Evolutionary conservation across 1,139 yeast genomes (phyloP), one percentile per base, ranked within the genome.

Genomic region (Scheffersomyces titani): DNA sequence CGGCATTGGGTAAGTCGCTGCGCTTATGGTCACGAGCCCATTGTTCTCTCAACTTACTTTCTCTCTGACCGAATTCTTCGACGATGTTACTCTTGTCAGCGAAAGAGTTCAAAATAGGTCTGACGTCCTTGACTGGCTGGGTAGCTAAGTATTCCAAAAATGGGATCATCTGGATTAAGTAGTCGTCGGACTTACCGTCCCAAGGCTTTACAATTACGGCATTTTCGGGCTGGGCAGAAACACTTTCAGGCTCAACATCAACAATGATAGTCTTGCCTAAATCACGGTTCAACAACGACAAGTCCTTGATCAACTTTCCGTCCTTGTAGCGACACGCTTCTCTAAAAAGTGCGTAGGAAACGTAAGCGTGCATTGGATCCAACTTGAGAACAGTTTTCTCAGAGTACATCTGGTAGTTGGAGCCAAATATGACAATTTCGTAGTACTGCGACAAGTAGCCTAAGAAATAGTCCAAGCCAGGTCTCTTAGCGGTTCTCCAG

Each of bases 401-500:
- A 59, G 96, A 86, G 71, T 89, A 89, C 78, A 90, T 89, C 84
- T 88, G 90, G 68, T 90, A 89, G 72, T 91, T 90, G 59, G 92
- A 86, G 45, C 96, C 86, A 71, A 94, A 94, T 54, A 96, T 78
- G 56, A 96, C 98, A 70, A 94, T 89, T 76, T 94, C 99, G 75
- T 94, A 94, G 78, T 92, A 93, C 75, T 92, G 97, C 6, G 97
- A 90, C 67, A 94, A 81, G 75, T 94, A 94, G 46, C 97, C 97
- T 72, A 94, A 80, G 78, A 94, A 94, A 80, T 96, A 96, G 75
- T 96, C 99, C 61, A 92, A 87, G 59, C 99, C 99, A 50, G 99
- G 99, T 78, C 99, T 90, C 81, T 96, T 96, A 50, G 97, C 98
- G 20, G 98, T 94, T 78, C 97, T 88, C 99, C 99, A 94, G 55